Evolutionary conservation across 2,329 filamentous ascomycete genomes (phyloP), one percentile per base, ranked within the genome.

Genomic region (Botryotinia narcissicola): DNA sequence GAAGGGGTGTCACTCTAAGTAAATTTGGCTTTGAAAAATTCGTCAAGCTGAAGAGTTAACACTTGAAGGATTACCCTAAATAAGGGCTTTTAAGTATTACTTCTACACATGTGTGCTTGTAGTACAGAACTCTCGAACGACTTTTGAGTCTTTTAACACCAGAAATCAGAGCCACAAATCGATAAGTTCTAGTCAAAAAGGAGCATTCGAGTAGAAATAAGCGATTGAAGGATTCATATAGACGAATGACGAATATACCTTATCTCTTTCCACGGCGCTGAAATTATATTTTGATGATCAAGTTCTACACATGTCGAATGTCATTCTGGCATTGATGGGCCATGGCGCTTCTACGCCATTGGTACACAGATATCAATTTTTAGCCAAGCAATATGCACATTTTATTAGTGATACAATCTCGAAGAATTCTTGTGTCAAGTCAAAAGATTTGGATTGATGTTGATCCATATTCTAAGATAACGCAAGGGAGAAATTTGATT

Each of bases 21-120:
- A 91, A 86, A 78, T 97, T 95, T 80, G 95, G 95, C 18, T 98
- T 97, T 81, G 95, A 98, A 79, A 93, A 97, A 81, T 98, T 98
- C 81, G 92, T 97, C 81, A 97, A 96, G 87, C 87, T 97, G 79
- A 98, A 98, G 90, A 97, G 93, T 86, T 97, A 92, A 83, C 95
- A 98, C 83, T 82, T 98, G 81, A 98, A 98, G 85, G 90, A 97
- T 76, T 90, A 91, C 80, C 89, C 89, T 62, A 90, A 90, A 73
- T 79, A 37, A 62, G 32, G 64, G 51, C 51, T 22, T 68, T 57
- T 54, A 20, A 68, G 64, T 73, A 73, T 70, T 59, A 69, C 71
- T 69, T 22, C 51, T 51, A 60, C 51, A 69, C 32, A 61, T 61
- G 71, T 69, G 71, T 73, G 71, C 66, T 61, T 59, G 70, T 73